Base-by-base conservation (phyloP, 441 rosid species). In the Populus hybrid region DNA sequence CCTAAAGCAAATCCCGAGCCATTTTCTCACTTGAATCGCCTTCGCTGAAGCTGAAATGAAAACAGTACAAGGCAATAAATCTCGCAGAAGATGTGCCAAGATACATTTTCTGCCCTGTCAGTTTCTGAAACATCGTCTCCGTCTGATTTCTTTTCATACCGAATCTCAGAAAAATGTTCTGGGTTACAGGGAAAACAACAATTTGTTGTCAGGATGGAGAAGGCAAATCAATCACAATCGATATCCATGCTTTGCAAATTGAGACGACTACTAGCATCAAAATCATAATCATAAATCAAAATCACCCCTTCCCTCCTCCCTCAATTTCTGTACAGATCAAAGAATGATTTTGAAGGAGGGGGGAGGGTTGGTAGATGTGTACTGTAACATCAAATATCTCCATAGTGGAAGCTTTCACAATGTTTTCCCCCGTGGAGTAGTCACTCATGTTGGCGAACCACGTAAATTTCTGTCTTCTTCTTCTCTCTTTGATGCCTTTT, bases 21-120 rank as follows among this genome's bases (percentile, higher is more conserved):
- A 69, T 84, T 87, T 76, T 40, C 87, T 69, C 76, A 84, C 67
- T 32, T 84, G 66, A 67, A 50, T 70, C 85, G 86, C 61, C 85
- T 85, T 70, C 87, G 88, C 18, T 86, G 85, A 83, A 80, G 61
- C 28, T 21, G 28, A 21, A 21, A 21, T 3, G 26, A 61, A 21
- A 21, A 61, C 66, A 57, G 63, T 19, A 53, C 19, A 7, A 19
- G 9, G 9, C 7, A 34, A 34, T 57, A 14, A 4, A 12, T 46
- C 57, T 4, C 14, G 57, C 42, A 38, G 42, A 38, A 38, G 42
- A 38, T 46, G 19, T 46, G 57, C 57, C 36, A 34, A 34, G 36
- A 5, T 1, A 34, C 36, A 34, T 28, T n/a, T 34, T 38, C 42
- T 38, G 42, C 11, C 11, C 42, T 2, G 12, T 38, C 9, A 38